Percentiles rank a stretch among this genome's conserved stretches.
phyloP scores from a whole-genome alignment of 2,329 filamentous ascomycete species.

The Diaporthe amygdali region DNA sequence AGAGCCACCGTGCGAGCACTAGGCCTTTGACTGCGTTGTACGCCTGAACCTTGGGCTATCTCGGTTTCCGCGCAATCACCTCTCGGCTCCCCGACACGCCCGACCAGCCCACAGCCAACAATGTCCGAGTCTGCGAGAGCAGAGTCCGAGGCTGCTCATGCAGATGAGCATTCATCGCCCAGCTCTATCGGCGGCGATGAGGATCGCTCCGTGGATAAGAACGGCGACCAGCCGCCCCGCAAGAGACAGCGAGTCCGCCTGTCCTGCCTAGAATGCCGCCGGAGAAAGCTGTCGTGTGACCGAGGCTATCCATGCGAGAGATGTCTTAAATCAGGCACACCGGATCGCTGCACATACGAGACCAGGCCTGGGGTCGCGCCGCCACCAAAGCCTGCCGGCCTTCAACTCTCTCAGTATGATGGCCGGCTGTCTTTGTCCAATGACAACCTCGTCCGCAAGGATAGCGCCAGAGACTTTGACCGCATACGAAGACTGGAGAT shows the following conservation, averaged over 20 bases:
- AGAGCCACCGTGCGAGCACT: conserved; percentile 17
- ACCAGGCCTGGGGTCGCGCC: conserved; percentile 47
- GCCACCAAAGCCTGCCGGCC: conserved; percentile 51
- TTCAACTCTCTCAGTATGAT: conserved; percentile 53
- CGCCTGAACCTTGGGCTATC: conserved; percentile 21
- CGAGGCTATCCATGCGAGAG: conserved; percentile 66
- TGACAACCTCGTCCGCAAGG: conserved; percentile 44
- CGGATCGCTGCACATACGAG: conserved; percentile 65
- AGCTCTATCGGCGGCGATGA: conserved; percentile 26
- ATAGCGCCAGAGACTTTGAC: conserved; percentile 56
- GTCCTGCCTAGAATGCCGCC: conserved; percentile 65
- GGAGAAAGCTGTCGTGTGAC: conserved; percentile 66
- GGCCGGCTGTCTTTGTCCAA: conserved; percentile 47
- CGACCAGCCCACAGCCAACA: conserved; percentile 13
- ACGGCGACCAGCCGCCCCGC: conserved; percentile 45
- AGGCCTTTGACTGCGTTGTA: conserved; percentile 16
- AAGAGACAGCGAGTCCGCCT: conserved; percentile 66
- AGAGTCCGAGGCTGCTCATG: conserved; percentile 16
- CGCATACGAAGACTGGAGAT: conserved; percentile 64
- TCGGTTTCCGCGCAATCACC: conserved; percentile 23
- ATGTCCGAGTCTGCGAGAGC: conserved; percentile 21
- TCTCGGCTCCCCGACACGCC: conserved; percentile 20
- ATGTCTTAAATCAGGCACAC: conserved; percentile 66
- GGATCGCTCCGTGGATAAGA: conserved; percentile 34
- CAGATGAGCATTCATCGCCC: conserved; percentile 21